Conservation (phyloP, 306 rosid species). For the Cucumis hystrix region DNA sequence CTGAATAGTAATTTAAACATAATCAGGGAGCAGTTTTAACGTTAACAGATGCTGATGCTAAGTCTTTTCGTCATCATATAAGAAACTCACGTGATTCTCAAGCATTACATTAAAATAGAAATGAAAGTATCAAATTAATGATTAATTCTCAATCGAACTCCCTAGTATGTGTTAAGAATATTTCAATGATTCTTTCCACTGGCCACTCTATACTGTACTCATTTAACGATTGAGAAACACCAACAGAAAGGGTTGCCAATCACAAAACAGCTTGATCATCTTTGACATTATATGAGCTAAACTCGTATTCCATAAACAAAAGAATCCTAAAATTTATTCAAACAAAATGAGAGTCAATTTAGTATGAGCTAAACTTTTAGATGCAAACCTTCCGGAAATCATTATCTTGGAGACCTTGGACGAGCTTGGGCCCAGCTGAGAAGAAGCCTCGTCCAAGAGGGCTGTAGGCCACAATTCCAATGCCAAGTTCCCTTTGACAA, state of each 20-base stretch:
- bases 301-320: background rate
- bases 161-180: background rate
- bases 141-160: background rate
- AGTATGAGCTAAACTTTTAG: background rate
- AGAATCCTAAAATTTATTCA: background rate
- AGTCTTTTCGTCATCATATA: background rate
- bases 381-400: slow-evolving; percentile 40
- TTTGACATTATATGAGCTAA: background rate
- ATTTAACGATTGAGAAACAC: background rate
- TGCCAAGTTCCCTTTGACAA: slow-evolving; percentile 40
- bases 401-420: slow-evolving; percentile 13
- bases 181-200: background rate
- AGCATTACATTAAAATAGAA: background rate
- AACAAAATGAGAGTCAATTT: background rate
- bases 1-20: background rate
- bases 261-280: background rate
- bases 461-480: slow-evolving; percentile 19
- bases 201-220: background rate
- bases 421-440: slow-evolving; percentile 28
- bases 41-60: background rate
- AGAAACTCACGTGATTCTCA: background rate
- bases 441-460: slow-evolving; percentile 65
- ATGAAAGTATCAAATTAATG: background rate
- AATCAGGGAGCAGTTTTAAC: background rate
- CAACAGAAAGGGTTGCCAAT: background rate